These are phyloP conservation scores for Raddia distichophylla DNA, from an alignment of 176 grass and related monocot genomes.

Conservation along the genomic window DNA sequence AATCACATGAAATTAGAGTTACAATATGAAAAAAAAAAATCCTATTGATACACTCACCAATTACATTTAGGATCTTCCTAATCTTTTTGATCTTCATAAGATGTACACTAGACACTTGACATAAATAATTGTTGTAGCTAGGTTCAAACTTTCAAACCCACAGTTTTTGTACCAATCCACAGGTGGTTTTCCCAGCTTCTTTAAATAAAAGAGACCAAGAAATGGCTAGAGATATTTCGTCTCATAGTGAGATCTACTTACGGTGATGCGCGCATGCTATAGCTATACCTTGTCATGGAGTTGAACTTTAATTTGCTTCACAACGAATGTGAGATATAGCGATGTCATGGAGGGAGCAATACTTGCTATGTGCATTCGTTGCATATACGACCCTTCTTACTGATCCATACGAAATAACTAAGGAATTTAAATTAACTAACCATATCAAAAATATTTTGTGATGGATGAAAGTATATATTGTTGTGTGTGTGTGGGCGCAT, in stretches of 20 bases:
- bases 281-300: background rate
- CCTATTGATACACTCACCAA: background rate
- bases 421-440: background rate
- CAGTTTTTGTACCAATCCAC: background rate
- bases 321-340: background rate
- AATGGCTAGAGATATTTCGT: background rate
- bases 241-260: background rate
- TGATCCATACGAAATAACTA: background rate
- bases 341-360: background rate
- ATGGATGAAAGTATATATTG: too few species aligned
- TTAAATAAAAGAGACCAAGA: background rate
- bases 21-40: too few species aligned
- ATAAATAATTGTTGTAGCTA: background rate
- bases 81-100: background rate
- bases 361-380: too few species aligned
- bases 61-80: background rate
- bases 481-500: too few species aligned
- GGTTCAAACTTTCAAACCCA: background rate
- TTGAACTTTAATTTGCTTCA: background rate
- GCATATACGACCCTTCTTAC: background rate
- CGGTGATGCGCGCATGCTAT: background rate
- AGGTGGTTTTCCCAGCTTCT: background rate
- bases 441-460: too few species aligned
- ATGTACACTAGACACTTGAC: background rate
- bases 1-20: background rate